Evolutionary conservation across 1,284 basidiomycete genomes (phyloP).

Genomic region (Exsudoporus floridanus): DNA sequence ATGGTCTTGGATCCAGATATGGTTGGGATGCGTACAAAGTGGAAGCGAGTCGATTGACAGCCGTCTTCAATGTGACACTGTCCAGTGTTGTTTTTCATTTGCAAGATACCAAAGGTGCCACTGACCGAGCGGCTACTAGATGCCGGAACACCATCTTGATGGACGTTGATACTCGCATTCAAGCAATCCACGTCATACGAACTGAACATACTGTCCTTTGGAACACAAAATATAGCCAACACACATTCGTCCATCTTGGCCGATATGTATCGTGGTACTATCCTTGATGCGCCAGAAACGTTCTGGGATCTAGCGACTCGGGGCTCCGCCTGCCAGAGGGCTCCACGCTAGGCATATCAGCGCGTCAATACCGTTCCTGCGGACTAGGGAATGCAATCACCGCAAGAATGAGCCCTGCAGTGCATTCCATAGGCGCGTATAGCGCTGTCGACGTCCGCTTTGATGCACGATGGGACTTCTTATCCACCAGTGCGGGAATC

Average conservation of each 20-base stretch:
- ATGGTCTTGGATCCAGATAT: not conserved
- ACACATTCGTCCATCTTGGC: not conserved
- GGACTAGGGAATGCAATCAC: slow-evolving; percentile 22
- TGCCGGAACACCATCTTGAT: too few species aligned
- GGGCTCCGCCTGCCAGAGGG: slow-evolving; percentile 22
- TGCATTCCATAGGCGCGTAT: slow-evolving; percentile 25
- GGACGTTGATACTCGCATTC: not conserved
- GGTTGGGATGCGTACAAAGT: too few species aligned
- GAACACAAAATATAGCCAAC: not conserved
- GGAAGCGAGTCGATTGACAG: too few species aligned
- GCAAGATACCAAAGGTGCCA: too few species aligned
- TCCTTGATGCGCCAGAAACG: slow-evolving; percentile 23
- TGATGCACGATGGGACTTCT: slow-evolving; percentile 26
- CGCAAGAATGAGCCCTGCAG: slow-evolving; percentile 18
- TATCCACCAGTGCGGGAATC: too few species aligned
- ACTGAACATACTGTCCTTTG: not conserved
- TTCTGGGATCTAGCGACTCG: slow-evolving; percentile 23
- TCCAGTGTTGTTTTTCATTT: too few species aligned
- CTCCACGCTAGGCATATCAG: slow-evolving; percentile 31
- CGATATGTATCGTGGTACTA: not conserved
- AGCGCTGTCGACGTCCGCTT: slow-evolving; percentile 32
- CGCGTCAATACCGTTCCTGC: slow-evolving; percentile 17
- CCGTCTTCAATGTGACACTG: too few species aligned
- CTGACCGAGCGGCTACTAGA: too few species aligned
- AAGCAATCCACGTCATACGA: not conserved